phyloP scores from a whole-genome alignment of 2,329 filamentous ascomycete species.

The Botrytis tulipae region DNA sequence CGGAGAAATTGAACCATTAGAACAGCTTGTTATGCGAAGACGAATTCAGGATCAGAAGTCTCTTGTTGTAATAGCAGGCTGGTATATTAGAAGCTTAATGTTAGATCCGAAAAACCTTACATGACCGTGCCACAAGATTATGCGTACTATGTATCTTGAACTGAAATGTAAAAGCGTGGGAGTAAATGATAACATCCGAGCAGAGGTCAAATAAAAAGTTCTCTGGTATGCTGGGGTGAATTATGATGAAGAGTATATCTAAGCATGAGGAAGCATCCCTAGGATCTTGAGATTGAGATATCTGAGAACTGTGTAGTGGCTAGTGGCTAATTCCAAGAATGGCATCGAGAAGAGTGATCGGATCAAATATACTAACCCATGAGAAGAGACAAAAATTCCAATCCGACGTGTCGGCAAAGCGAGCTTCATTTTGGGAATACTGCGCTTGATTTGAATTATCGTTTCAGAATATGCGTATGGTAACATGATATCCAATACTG shows the following conservation, averaged over 20 bases:
- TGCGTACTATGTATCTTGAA: neutral
- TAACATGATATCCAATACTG: neutral
- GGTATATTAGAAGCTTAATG: neutral
- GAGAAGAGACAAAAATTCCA: neutral
- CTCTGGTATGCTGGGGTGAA: neutral
- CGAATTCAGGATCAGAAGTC: too few species aligned
- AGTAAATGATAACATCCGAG: neutral
- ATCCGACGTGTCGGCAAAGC: neutral
- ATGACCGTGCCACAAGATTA: neutral
- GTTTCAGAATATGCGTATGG: neutral
- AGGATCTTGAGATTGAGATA: neutral
- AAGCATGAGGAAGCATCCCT: neutral
- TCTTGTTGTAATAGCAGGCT: neutral
- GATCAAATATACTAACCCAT: neutral
- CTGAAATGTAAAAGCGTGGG: neutral
- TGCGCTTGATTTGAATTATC: neutral
- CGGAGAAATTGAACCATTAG: neutral
- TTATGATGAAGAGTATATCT: neutral
- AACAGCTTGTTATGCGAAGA: too few species aligned
- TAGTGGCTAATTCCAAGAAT: neutral
- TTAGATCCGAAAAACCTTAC: neutral
- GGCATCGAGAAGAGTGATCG: neutral
- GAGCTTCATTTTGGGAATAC: neutral
- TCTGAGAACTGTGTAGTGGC: neutral
- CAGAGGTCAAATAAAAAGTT: too few species aligned